These are phyloP conservation scores for Anisodus acutangulus DNA, from an alignment of 257 asterid species.

Conservation along the genomic window DNA sequence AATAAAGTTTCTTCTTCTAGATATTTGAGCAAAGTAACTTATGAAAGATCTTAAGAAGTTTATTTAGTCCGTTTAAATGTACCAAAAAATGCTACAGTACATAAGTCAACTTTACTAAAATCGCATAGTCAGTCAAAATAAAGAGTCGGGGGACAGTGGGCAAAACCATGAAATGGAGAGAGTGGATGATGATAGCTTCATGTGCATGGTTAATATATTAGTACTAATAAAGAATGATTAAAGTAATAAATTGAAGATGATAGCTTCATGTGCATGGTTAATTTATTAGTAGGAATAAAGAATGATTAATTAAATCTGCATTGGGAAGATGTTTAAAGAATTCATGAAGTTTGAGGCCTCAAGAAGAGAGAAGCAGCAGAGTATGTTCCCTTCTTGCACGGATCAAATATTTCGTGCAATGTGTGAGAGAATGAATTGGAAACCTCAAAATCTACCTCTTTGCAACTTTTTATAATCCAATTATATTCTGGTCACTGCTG, in stretches of 20 bases:
- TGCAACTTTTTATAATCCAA: constrained; percentile 6
- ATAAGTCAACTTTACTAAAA: constrained; percentile 14
- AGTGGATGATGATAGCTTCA: neutral
- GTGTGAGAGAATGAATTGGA: constrained; percentile 42
- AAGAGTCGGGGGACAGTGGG: neutral
- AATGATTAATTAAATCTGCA: neutral
- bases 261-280: constrained; percentile 16
- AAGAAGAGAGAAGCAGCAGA: neutral
- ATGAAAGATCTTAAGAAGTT: too few species aligned
- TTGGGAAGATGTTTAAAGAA: constrained; percentile 14
- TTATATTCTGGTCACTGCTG: neutral
- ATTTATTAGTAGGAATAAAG: neutral
- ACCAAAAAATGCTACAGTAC: neutral
- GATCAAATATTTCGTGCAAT: constrained; percentile 28
- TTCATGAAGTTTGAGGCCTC: neutral
- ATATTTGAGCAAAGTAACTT: too few species aligned
- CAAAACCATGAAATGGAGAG: constrained; percentile 16
- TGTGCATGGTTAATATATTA: neutral
- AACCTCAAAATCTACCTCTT: constrained; percentile 22
- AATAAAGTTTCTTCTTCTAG: too few species aligned
- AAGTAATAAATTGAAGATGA: neutral
- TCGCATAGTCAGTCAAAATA: neutral
- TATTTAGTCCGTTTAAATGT: too few species aligned
- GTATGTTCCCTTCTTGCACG: constrained; percentile 28
- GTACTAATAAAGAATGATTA: neutral